Evolutionary conservation across 2,329 filamentous ascomycete species (phyloP).

Genomic region (Xylariaceae sp.): DNA sequence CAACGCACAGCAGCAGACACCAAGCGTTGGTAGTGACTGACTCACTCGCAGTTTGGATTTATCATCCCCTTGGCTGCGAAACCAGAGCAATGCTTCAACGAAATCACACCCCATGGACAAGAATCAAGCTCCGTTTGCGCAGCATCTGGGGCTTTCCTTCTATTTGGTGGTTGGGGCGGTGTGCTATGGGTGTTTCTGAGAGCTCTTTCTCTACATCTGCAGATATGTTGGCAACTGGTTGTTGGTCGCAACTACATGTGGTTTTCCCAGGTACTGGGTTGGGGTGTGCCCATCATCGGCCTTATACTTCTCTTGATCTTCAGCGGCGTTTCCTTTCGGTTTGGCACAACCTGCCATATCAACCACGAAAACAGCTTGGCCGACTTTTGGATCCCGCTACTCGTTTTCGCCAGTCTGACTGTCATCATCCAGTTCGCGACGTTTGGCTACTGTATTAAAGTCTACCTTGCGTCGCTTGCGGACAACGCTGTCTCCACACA

Average conservation of each 20-base stretch:
- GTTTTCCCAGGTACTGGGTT: slow-evolving; percentile 73
- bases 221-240: slow-evolving; percentile 95
- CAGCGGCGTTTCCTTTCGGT: slow-evolving; percentile 91
- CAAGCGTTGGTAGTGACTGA: not conserved
- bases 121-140: slow-evolving; percentile 75
- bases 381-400: slow-evolving; percentile 83
- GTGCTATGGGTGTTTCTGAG: slow-evolving; percentile 90
- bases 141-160: slow-evolving; percentile 78
- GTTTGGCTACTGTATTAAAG: slow-evolving; percentile 84
- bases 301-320: slow-evolving; percentile 73
- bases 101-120: slow-evolving; percentile 94
- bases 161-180: slow-evolving; percentile 80
- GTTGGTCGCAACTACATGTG: slow-evolving; percentile 89
- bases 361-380: slow-evolving; percentile 81
- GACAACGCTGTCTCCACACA: slow-evolving; percentile 69
- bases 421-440: slow-evolving; percentile 67
- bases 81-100: slow-evolving; percentile 79
- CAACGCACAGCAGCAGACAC: slow-evolving; percentile 15
- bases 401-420: slow-evolving; percentile 61
- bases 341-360: slow-evolving; percentile 88
- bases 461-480: slow-evolving; percentile 80
- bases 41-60: slow-evolving; percentile 62
- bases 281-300: slow-evolving; percentile 75
- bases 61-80: slow-evolving; percentile 78
- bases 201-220: slow-evolving; percentile 86